Conservation (phyloP, 371 early-diverging fungal species). For the Zancudomyces culisetae region DNA sequence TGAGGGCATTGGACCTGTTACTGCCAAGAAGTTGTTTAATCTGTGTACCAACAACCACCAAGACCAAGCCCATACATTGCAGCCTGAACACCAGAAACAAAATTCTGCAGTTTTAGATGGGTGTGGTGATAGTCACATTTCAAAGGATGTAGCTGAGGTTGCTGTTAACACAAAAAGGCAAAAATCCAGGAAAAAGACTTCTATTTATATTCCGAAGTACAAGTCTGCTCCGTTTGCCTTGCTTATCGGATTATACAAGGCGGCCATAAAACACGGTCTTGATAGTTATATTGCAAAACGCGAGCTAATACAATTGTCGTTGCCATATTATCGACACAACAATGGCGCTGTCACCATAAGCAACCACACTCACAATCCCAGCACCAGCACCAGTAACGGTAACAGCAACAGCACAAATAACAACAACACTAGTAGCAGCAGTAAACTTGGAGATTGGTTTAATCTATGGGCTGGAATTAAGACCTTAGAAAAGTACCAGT, state of each 20-base stretch:
- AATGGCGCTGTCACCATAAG: too few species aligned
- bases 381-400: slow-evolving; percentile 13
- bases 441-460: slow-evolving; percentile 13
- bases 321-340: slow-evolving; percentile 29
- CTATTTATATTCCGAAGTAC: slow-evolving; percentile 56
- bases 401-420: slow-evolving; percentile 6
- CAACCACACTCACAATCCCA: slow-evolving; percentile 23
- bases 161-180: too few species aligned
- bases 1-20: slow-evolving; percentile 20
- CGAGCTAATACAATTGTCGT: slow-evolving; percentile 11
- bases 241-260: slow-evolving; percentile 41
- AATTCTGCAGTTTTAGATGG: too few species aligned
- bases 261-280: slow-evolving; percentile 11
- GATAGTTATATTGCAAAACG: slow-evolving; percentile 17
- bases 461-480: slow-evolving; percentile 66
- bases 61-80: too few species aligned
- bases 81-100: too few species aligned
- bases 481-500: slow-evolving; percentile 46
- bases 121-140: too few species aligned
- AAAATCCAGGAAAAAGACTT: slow-evolving; percentile 5
- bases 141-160: too few species aligned
- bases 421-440: not conserved
- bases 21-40: slow-evolving; percentile 36
- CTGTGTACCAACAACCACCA: slow-evolving; percentile 2
- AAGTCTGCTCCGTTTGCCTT: slow-evolving; percentile 74